Conservation (phyloP, 106 monocot species). For the Hemerocallis citrina region DNA sequence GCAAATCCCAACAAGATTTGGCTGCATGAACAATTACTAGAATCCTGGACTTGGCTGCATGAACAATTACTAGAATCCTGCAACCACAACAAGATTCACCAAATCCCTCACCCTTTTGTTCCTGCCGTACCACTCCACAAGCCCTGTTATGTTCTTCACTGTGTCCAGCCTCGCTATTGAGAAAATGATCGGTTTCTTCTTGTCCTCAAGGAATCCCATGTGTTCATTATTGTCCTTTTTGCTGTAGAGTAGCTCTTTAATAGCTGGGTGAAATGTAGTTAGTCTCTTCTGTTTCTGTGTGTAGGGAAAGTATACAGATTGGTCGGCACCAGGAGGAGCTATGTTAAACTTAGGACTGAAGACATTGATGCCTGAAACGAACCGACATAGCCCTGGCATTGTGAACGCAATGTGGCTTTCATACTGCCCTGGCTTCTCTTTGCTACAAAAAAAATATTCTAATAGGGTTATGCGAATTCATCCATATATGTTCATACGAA, state of each 20-base stretch:
- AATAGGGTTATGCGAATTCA: too few relatives aligned
- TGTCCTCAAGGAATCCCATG: slow-evolving; percentile 52
- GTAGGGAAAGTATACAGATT: slow-evolving; percentile 88
- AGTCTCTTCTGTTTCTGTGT: slow-evolving; percentile 80
- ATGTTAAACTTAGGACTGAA: slow-evolving; percentile 97
- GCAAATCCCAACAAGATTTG: too few relatives aligned
- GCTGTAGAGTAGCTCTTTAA: slow-evolving; percentile 71
- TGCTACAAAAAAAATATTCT: too few relatives aligned
- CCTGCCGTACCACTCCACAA: slow-evolving; percentile 87
- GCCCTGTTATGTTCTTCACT: slow-evolving; percentile 90
- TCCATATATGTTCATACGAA: not conserved
- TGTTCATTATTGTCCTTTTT: slow-evolving; percentile 33
- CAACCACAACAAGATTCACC: slow-evolving; percentile 91
- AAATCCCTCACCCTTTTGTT: slow-evolving; percentile 74
- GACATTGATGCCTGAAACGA: slow-evolving; percentile 66
- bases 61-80: too few relatives aligned
- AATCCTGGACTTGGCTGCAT: too few relatives aligned
- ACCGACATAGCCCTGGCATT: slow-evolving; percentile 86
- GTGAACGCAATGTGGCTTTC: slow-evolving; percentile 90
- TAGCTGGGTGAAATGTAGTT: slow-evolving; percentile 42
- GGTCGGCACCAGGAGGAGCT: slow-evolving; percentile 92
- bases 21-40: too few relatives aligned
- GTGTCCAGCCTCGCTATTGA: slow-evolving; percentile 97
- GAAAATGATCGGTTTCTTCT: slow-evolving; percentile 86
- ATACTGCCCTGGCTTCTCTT: slow-evolving; percentile 84